Base-by-base conservation (phyloP, 768 basidiomycete species). In the Trametes elegans region DNA sequence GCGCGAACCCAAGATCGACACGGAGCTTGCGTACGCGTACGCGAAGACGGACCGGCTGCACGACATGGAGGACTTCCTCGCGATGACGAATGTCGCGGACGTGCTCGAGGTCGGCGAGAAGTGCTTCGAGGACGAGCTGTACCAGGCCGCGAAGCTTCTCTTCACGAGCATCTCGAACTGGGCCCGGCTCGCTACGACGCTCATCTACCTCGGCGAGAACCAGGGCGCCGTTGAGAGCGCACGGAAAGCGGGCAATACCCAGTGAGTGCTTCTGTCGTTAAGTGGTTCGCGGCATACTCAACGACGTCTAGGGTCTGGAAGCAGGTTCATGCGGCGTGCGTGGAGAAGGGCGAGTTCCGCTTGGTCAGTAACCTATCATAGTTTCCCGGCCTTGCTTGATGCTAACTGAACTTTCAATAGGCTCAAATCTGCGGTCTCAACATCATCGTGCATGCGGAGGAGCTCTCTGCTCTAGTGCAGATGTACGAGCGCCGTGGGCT, bases 401-500 rank as follows among this genome's bases (percentile, higher is more conserved):
- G 59, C 27, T 28, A 9, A 34, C 11, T 23, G n/a, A n/a, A 5
- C 26, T 29, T 10, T 32, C 8, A 8, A 2, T 58, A 85, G 85
- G 96, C 97, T 29, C 95, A 98, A 81, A 98, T 99, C 66, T 98
- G 96, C 68, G 97, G 95, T 81, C 85, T 98, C 60, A 91, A 99
- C 69, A 89, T 99, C 66, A 86, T 99, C 59, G 97, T 99, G 23
- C 93, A 98, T 71, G 91, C 92, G 40, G 91, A 94, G 70, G 92
- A 94, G 66, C 78, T 93, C 21, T 70, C 81, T 58, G 79, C 81
- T 41, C 66, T 91, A 63, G 76, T 98, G 42, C 82, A 83, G 63
- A 80, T 88, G 51, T 98, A 98, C 66, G 97, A 99, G 70, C 83
- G 83, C 55, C 83, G 85, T 23, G 97, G 97, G 36, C 85, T 92